Evolutionary conservation across 345 rosid species (phyloP).

Genomic region (Noccaea caerulescens): DNA sequence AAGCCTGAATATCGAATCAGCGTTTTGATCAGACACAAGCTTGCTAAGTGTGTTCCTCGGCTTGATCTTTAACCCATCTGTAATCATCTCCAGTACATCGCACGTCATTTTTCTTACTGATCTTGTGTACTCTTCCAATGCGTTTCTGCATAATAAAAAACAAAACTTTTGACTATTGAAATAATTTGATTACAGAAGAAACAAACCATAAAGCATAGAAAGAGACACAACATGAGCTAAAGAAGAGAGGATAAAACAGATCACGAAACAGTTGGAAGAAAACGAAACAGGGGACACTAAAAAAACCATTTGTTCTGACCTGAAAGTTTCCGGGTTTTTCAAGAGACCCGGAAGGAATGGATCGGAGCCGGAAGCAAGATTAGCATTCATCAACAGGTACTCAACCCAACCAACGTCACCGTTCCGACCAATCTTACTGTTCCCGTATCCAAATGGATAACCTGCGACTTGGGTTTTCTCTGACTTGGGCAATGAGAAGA

Average conservation of each 20-base stretch:
- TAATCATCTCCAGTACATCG: conserved; percentile 66
- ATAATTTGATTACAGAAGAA: too few species aligned
- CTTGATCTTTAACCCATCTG: conserved; percentile 71
- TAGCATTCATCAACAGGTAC: conserved; percentile 61
- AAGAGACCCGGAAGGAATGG: conserved; percentile 38
- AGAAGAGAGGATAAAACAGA: neutral
- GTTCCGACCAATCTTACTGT: conserved; percentile 63
- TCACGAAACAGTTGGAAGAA: neutral
- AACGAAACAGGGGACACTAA: conserved; percentile 4
- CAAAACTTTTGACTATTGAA: too few species aligned
- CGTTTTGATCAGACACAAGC: conserved; percentile 63
- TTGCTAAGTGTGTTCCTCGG: conserved; percentile 65
- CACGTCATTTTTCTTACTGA: conserved; percentile 70
- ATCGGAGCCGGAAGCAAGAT: conserved; percentile 38
- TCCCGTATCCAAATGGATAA: conserved; percentile 81
- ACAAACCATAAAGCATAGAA: neutral
- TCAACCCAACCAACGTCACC: conserved; percentile 91
- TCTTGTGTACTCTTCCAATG: conserved; percentile 60
- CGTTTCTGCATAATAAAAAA: conserved; percentile 48
- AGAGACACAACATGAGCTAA: neutral
- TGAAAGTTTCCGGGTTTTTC: conserved; percentile 50
- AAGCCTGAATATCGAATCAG: conserved; percentile 73
- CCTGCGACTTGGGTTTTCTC: conserved; percentile 62
- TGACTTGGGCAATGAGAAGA: conserved; percentile 66
- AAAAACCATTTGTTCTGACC: conserved; percentile 44